A percentile compares a stretch with the other conserved stretches of the same genome.
Evolutionary conservation across 148 eudicot species (phyloP).

Genomic region (Pouteria glomerata): DNA sequence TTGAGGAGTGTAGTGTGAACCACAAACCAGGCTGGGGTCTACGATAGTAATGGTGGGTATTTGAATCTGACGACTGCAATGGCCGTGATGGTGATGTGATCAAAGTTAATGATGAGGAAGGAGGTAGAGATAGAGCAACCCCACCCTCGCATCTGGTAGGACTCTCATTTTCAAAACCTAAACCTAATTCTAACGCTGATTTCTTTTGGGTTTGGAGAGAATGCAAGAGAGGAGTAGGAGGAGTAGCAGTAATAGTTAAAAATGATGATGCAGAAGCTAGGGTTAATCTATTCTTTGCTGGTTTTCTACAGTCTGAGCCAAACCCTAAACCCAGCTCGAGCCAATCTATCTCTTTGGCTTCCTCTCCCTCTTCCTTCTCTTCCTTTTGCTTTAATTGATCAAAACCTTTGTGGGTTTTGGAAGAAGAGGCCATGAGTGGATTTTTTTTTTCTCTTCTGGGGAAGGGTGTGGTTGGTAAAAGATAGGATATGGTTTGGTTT

Average conservation of each 20-base stretch:
- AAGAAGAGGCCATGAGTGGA: slow-evolving; percentile 2
- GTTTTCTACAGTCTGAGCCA: background rate
- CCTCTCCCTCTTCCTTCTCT: background rate
- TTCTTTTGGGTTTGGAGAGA: background rate
- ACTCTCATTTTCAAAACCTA: background rate
- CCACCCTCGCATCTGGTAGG: too few species aligned
- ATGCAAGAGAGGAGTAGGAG: background rate
- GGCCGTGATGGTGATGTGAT: background rate
- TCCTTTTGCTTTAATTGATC: background rate
- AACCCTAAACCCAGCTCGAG: background rate
- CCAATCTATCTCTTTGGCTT: too few species aligned
- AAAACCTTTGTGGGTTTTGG: background rate
- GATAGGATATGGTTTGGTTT: background rate
- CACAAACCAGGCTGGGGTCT: background rate
- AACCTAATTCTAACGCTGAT: background rate
- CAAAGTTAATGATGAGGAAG: background rate
- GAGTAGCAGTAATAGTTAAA: too few species aligned
- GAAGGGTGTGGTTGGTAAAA: background rate
- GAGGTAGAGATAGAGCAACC: too few species aligned
- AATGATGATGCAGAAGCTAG: background rate
- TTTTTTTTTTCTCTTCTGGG: background rate
- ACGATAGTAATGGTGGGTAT: background rate
- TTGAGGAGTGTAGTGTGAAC: slow-evolving; percentile 5
- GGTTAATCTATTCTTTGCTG: background rate
- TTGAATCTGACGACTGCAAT: background rate